Conservation (phyloP, 1,284 basidiomycete species). For the Leccinum angustisporum region DNA sequence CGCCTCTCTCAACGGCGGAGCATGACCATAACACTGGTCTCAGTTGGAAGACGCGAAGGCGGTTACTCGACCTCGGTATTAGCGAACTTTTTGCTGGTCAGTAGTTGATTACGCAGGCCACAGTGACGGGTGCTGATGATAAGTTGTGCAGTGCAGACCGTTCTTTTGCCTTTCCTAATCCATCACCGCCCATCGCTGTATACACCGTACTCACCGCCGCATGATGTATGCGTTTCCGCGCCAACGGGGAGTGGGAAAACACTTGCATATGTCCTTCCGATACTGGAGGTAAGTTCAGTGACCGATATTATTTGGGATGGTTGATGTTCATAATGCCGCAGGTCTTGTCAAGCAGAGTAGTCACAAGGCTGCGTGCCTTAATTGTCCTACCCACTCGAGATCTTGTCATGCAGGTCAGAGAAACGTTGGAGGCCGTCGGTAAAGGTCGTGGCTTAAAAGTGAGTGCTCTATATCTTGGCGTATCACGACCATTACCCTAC, state of each 20-base stretch:
- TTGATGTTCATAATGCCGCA: constrained; percentile 32
- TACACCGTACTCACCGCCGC: constrained; percentile 66
- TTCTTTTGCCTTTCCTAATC: constrained; percentile 77
- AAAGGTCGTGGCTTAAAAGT: constrained; percentile 90
- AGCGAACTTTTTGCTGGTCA: constrained; percentile 84
- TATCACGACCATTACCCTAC: background rate
- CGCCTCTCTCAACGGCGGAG: constrained; percentile 48
- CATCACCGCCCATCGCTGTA: constrained; percentile 54
- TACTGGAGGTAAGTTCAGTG: constrained; percentile 69
- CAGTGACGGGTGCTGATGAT: constrained; percentile 6
- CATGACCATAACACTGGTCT: constrained; percentile 50
- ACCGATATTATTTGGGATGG: background rate
- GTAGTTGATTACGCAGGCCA: constrained; percentile 25
- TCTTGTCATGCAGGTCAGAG: constrained; percentile 89
- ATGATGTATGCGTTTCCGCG: constrained; percentile 94
- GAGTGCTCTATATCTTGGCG: constrained; percentile 15
- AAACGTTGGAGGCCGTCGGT: constrained; percentile 83
- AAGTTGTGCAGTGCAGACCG: constrained; percentile 70
- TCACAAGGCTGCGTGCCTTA: constrained; percentile 87
- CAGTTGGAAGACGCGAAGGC: constrained; percentile 58
- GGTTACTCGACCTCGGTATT: constrained; percentile 75
- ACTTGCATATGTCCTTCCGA: constrained; percentile 89
- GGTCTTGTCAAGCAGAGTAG: constrained; percentile 70
- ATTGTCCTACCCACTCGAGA: constrained; percentile 94
- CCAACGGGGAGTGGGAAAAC: constrained; percentile 98